Conservation (phyloP, 352 stramenopile genomes). For the Globisporangium middletonii region DNA sequence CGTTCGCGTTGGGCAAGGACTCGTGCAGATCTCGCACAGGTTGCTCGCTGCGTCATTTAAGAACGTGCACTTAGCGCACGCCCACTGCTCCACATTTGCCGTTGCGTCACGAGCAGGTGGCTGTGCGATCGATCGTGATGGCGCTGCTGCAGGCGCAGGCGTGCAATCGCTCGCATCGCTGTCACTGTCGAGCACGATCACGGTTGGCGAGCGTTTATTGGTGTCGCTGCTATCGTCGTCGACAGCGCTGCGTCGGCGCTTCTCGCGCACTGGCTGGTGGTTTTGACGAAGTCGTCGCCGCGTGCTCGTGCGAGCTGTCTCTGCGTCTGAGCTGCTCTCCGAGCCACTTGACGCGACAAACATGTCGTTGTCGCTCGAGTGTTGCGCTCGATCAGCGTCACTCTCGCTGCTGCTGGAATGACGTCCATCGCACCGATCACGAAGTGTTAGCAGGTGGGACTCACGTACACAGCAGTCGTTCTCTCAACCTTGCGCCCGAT, state of each 20-base stretch:
- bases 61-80: conserved; percentile 43
- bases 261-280: background rate
- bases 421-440: background rate
- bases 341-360: conserved; percentile 9
- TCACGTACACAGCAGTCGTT: background rate
- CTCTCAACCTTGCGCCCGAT: too few relatives aligned
- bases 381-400: background rate
- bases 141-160: background rate
- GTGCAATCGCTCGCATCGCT: conserved; percentile 20
- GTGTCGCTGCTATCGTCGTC: background rate
- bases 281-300: conserved; percentile 8
- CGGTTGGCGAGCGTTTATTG: background rate
- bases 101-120: background rate
- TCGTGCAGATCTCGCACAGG: conserved; percentile 40
- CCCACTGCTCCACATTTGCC: conserved; percentile 21
- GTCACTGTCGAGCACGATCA: conserved; percentile 10
- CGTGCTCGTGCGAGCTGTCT: background rate
- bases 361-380: background rate
- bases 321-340: background rate
- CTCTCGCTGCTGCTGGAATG: background rate
- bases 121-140: background rate
- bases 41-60: conserved; percentile 23
- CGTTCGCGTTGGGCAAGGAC: conserved; percentile 15
- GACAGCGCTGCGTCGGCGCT: conserved; percentile 1
- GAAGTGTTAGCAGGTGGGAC: background rate